Evolutionary conservation across 805 yeast species (phyloP).

Genomic region (Starmerella roubikii): DNA sequence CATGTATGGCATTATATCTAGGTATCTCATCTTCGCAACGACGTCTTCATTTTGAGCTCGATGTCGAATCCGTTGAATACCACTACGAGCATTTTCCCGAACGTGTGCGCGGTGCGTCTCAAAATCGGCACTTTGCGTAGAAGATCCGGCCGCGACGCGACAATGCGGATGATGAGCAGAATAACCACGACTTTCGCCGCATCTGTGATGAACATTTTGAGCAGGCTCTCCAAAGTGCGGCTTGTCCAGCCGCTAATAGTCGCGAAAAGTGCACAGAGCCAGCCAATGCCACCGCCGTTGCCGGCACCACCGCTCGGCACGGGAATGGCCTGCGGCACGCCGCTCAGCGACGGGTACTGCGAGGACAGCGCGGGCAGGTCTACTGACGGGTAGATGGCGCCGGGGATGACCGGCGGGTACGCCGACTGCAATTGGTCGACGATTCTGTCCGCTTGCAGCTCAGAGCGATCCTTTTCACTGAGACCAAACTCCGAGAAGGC

Average conservation of each 20-base stretch:
- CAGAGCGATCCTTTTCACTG: constrained; percentile 18
- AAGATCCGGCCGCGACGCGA: constrained; percentile 12
- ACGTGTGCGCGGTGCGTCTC: constrained; percentile 5
- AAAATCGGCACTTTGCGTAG: constrained; percentile 13
- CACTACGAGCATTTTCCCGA: constrained; percentile 17
- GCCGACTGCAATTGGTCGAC: constrained; percentile 12
- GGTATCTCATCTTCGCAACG: too few species aligned
- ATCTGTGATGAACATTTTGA: constrained; percentile 14
- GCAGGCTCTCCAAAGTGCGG: constrained; percentile 2
- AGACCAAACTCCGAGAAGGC: constrained; percentile 20
- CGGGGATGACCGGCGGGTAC: constrained; percentile 16
- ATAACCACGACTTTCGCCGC: constrained; percentile 9
- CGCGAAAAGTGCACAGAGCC: background rate
- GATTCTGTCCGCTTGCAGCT: constrained; percentile 14
- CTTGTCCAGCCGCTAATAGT: background rate
- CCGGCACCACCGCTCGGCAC: background rate
- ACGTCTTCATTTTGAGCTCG: constrained; percentile 12
- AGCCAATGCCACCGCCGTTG: background rate
- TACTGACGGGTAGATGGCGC: constrained; percentile 6
- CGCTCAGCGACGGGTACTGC: background rate
- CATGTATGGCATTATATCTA: too few species aligned
- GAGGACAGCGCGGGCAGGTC: background rate
- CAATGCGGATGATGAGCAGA: constrained; percentile 12
- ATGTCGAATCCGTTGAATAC: constrained; percentile 18
- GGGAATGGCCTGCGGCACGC: background rate